phyloP scores from a whole-genome alignment of 1,139 yeast genomes.

The Zygoascus hellenicus region DNA sequence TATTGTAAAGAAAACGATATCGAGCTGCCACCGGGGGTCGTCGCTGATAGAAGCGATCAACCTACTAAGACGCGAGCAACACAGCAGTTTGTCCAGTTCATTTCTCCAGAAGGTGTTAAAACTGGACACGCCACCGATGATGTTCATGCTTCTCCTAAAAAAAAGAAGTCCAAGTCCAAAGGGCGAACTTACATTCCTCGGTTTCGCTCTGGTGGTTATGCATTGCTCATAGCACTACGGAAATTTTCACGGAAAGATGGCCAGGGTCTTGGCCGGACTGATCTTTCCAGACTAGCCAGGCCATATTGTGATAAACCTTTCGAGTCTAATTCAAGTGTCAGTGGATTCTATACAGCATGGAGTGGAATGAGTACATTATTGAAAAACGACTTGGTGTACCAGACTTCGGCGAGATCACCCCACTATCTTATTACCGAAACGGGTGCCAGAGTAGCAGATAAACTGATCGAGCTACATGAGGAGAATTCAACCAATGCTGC shows the following conservation, averaged over 20 bases:
- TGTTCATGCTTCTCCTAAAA: not conserved
- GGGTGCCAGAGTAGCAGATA: slow-evolving; percentile 60
- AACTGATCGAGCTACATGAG: slow-evolving; percentile 19
- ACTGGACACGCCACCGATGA: not conserved
- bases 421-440: slow-evolving; percentile 72
- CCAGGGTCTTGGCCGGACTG: slow-evolving; percentile 48
- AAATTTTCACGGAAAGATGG: slow-evolving; percentile 48
- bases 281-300: slow-evolving; percentile 51
- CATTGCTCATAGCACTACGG: slow-evolving; percentile 62
- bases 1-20: slow-evolving; percentile 45
- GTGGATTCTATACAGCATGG: slow-evolving; percentile 71
- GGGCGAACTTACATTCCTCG: slow-evolving; percentile 59
- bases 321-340: slow-evolving; percentile 47
- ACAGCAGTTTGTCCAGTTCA: not conserved
- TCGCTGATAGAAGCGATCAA: not conserved
- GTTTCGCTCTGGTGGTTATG: slow-evolving; percentile 81
- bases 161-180: slow-evolving; percentile 25
- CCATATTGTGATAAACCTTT: slow-evolving; percentile 64
- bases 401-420: slow-evolving; percentile 42
- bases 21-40: slow-evolving; percentile 36
- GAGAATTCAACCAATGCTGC: not conserved
- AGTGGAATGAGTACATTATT: slow-evolving; percentile 57
- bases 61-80: not conserved
- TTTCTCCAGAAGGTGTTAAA: slow-evolving; percentile 9
- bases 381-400: slow-evolving; percentile 55